A percentile compares a stretch with the other conserved stretches of the same genome.
Conservation (phyloP, 1,139 yeast species). For the Hyphopichia burtonii region DNA sequence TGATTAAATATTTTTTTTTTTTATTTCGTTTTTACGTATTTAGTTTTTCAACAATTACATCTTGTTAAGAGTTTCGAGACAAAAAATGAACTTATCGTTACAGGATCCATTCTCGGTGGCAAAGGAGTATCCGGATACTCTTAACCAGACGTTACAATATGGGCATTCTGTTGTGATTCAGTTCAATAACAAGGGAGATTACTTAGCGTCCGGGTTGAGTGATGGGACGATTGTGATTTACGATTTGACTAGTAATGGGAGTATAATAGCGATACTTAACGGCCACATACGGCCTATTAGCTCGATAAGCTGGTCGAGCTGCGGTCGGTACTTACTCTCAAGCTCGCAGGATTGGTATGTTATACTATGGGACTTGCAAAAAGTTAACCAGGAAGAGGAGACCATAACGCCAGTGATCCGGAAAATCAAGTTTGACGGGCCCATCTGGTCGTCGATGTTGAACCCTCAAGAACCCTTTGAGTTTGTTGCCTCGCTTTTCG, state of each 20-base stretch:
- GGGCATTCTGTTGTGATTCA: slow-evolving; percentile 77
- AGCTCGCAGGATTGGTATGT: slow-evolving; percentile 86
- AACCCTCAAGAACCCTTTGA: slow-evolving; percentile 49
- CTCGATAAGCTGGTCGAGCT: slow-evolving; percentile 72
- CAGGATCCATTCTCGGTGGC: slow-evolving; percentile 92
- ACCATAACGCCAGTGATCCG: slow-evolving; percentile 39
- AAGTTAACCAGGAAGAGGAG: slow-evolving; percentile 21
- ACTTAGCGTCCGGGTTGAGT: slow-evolving; percentile 79
- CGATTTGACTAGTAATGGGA: slow-evolving; percentile 61
- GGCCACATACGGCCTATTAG: slow-evolving; percentile 74
- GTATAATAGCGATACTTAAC: slow-evolving; percentile 52
- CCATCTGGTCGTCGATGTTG: slow-evolving; percentile 67
- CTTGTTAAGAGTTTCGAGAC: background rate
- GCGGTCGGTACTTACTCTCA: slow-evolving; percentile 70
- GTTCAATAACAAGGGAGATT: slow-evolving; percentile 79
- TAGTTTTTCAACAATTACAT: too few species aligned
- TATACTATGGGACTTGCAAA: slow-evolving; percentile 73
- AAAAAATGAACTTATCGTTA: slow-evolving; percentile 71
- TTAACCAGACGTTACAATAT: slow-evolving; percentile 60
- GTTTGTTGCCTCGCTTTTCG: slow-evolving; percentile 49
- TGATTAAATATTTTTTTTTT: too few species aligned
- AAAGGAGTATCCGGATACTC: slow-evolving; percentile 87
- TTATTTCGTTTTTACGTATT: too few species aligned
- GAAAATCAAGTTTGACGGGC: slow-evolving; percentile 59
- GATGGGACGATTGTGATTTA: slow-evolving; percentile 79